Conservation (phyloP, 1,284 basidiomycete genomes). For the Irpex sp. region DNA sequence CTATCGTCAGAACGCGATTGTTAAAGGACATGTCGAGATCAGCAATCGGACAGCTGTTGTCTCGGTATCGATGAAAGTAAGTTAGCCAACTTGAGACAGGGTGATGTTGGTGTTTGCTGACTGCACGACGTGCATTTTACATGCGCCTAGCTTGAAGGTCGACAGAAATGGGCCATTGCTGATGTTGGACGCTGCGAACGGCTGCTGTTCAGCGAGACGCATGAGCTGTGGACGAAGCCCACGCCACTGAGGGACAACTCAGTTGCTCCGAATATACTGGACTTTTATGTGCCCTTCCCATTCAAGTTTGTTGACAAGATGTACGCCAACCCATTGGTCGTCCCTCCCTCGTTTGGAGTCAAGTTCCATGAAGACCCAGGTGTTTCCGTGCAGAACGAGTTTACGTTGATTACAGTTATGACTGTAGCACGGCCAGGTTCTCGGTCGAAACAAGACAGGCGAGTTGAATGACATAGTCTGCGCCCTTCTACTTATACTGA, state of each 20-base stretch:
- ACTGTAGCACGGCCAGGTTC: slow-evolving; percentile 8
- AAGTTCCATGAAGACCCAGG: slow-evolving; percentile 32
- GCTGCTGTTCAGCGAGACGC: slow-evolving; percentile 4
- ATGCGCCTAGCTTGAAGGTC: slow-evolving; percentile 45
- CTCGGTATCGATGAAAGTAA: slow-evolving; percentile 21
- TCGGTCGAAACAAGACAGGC: slow-evolving; percentile 9
- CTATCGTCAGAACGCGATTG: slow-evolving; percentile 19
- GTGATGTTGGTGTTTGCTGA: no score
- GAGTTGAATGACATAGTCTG: neutral
- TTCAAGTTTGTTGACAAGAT: slow-evolving; percentile 35
- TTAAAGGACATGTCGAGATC: slow-evolving; percentile 21
- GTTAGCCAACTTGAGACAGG: neutral
- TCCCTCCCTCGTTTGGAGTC: slow-evolving; percentile 52
- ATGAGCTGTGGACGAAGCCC: slow-evolving; percentile 42
- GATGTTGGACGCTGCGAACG: slow-evolving; percentile 29
- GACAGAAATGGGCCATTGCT: slow-evolving; percentile 37
- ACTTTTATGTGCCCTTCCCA: slow-evolving; percentile 47
- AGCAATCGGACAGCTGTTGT: slow-evolving; percentile 7
- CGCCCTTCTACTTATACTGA: slow-evolving; percentile 9
- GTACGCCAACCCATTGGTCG: slow-evolving; percentile 23
- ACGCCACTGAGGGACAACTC: slow-evolving; percentile 2
- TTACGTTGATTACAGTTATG: slow-evolving; percentile 39
- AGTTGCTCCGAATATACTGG: slow-evolving; percentile 25
- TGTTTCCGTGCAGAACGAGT: slow-evolving; percentile 24
- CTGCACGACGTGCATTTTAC: no score